Percentiles rank a stretch among this genome's conserved stretches.
Conservation (phyloP, 73 alveolate genomes). For the Uronychia binucleata region DNA sequence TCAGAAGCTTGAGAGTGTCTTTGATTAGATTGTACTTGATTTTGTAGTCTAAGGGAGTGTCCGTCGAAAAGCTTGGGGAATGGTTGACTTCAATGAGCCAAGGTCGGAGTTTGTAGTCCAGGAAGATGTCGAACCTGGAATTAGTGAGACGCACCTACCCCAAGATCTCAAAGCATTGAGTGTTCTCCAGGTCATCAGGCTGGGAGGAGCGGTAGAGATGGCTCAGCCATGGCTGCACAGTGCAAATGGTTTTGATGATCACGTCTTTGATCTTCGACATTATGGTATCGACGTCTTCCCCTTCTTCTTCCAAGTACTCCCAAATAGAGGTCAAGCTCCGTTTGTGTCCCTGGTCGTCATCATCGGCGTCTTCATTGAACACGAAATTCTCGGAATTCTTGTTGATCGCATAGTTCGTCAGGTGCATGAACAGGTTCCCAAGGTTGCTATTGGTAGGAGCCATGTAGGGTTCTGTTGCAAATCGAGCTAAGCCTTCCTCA, state of each 20-base stretch:
- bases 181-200: slow-evolving; percentile 50
- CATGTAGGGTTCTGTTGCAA: slow-evolving; percentile 84
- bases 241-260: slow-evolving; percentile 53
- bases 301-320: slow-evolving; percentile 31
- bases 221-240: slow-evolving; percentile 41
- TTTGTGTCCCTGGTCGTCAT: slow-evolving; percentile 67
- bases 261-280: slow-evolving; percentile 50
- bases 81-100: slow-evolving; percentile 54
- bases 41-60: slow-evolving; percentile 42
- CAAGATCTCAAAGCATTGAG: slow-evolving; percentile 53
- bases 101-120: slow-evolving; percentile 40
- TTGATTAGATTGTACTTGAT: slow-evolving; percentile 34
- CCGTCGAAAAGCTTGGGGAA: slow-evolving; percentile 55
- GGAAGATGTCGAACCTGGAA: slow-evolving; percentile 50
- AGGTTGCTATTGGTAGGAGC: slow-evolving; percentile 31
- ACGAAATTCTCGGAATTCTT: slow-evolving; percentile 47
- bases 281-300: slow-evolving; percentile 40
- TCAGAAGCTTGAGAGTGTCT: slow-evolving; percentile 45
- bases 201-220: slow-evolving; percentile 45
- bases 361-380: slow-evolving; percentile 54
- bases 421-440: slow-evolving; percentile 70
- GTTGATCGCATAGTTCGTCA: slow-evolving; percentile 84
- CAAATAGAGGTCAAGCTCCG: slow-evolving; percentile 45
- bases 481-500: slow-evolving; percentile 81
- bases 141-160: no score